A percentile compares a stretch with the other conserved stretches of the same genome.
phyloP scores from a whole-genome alignment of 2,329 filamentous ascomycete genomes.

The Cladophialophora carrionii region DNA sequence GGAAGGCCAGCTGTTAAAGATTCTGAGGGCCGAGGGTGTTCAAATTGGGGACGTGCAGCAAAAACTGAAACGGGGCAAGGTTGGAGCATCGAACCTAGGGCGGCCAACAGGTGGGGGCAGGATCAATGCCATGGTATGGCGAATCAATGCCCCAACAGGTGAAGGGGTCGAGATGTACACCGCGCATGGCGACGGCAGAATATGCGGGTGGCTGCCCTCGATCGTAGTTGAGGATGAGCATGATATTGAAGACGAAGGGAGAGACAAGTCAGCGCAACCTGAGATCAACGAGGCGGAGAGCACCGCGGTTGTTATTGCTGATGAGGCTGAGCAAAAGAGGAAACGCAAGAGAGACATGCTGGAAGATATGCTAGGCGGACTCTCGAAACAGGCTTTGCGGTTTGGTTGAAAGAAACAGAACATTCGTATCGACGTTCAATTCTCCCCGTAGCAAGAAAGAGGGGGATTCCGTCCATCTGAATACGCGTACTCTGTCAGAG shows the following conservation, averaged over 20 bases:
- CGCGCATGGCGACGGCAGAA: conserved; percentile 80
- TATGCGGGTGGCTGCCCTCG: conserved; percentile 69
- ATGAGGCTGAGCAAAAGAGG: conserved; percentile 50
- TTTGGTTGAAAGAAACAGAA: background rate
- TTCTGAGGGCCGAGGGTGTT: conserved; percentile 66
- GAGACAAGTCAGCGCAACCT: background rate
- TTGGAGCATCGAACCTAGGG: conserved; percentile 20
- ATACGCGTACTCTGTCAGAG: background rate
- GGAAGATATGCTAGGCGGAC: conserved; percentile 75
- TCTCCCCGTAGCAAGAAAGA: background rate
- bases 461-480: background rate
- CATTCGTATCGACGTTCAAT: background rate
- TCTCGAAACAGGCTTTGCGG: conserved; percentile 44
- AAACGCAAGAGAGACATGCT: conserved; percentile 76
- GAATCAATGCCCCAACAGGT: conserved; percentile 59
- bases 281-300: conserved; percentile 7
- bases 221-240: conserved; percentile 49
- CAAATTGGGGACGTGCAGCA: conserved; percentile 42
- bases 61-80: conserved; percentile 9
- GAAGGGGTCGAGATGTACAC: conserved; percentile 74
- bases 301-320: background rate
- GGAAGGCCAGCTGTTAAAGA: conserved; percentile 72
- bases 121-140: conserved; percentile 77
- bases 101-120: conserved; percentile 57
- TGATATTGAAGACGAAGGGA: conserved; percentile 44